phyloP scores from a whole-genome alignment of 2,329 filamentous ascomycete genomes.

The Colletotrichum sp. region DNA sequence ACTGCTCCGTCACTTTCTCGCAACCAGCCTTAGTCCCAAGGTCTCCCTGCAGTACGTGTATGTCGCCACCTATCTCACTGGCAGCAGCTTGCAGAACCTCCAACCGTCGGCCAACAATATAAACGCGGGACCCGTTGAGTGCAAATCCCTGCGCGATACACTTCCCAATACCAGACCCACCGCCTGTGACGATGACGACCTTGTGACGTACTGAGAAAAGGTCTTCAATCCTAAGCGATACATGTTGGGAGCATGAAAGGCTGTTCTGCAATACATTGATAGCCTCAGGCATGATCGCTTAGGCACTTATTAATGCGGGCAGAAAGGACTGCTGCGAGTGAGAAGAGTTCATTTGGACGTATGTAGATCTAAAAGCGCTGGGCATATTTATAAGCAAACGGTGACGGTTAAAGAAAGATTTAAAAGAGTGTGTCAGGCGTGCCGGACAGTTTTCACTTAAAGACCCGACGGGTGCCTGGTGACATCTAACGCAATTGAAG shows the following conservation, averaged over 20 bases:
- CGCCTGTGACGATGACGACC: constrained; percentile 47
- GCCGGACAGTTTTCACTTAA: too few species aligned
- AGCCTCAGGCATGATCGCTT: neutral
- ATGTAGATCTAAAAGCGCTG: too few species aligned
- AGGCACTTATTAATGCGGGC: neutral
- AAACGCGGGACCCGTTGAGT: constrained; percentile 50
- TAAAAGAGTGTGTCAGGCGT: too few species aligned
- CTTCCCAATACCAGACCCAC: constrained; percentile 49
- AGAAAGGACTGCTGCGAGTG: neutral
- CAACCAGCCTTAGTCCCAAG: constrained; percentile 28
- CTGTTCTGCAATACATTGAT: neutral
- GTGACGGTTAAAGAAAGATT: too few species aligned
- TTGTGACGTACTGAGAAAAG: constrained; percentile 41
- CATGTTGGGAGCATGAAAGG: constrained; percentile 20
- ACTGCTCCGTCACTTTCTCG: constrained; percentile 23
- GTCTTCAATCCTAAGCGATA: constrained; percentile 27
- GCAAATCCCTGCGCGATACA: constrained; percentile 47
- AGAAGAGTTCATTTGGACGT: too few species aligned
- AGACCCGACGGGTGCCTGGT: too few species aligned
- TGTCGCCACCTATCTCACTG: constrained; percentile 24
- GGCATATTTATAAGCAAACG: too few species aligned
- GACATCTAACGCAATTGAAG: too few species aligned
- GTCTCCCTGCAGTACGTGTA: constrained; percentile 30
- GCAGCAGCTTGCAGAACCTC: constrained; percentile 43
- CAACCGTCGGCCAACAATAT: constrained; percentile 46